phyloP scores from a whole-genome alignment of 208 protist species.

The Leishmania tropica region DNA sequence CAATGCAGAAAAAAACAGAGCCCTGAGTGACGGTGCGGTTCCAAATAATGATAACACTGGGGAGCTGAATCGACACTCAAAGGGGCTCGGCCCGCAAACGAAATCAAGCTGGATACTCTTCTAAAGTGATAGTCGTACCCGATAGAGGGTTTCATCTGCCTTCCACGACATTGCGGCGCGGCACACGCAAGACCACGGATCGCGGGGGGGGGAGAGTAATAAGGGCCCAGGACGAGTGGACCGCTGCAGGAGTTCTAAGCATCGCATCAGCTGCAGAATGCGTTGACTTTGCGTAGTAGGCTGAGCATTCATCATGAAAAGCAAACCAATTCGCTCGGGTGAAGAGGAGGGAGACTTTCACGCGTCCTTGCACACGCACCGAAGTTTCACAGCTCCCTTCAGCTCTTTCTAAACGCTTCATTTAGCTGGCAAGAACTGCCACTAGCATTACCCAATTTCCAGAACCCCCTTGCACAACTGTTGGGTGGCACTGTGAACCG shows the following conservation, averaged over 20 bases:
- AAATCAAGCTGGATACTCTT: background rate
- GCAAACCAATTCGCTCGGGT: background rate
- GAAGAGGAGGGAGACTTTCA: background rate
- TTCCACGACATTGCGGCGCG: background rate
- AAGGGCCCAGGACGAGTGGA: background rate
- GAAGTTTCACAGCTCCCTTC: no score
- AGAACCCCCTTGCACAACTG: background rate
- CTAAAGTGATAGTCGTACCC: background rate
- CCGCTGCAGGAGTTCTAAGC: background rate
- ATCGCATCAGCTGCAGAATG: background rate
- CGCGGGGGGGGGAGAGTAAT: background rate
- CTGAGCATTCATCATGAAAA: background rate
- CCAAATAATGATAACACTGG: background rate
- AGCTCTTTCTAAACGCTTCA: no score
- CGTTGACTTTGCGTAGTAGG: background rate
- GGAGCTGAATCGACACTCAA: background rate
- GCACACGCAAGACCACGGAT: background rate
- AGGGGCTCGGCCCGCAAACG: background rate
- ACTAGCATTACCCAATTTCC: background rate
- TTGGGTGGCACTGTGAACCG: no score
- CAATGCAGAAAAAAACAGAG: background rate
- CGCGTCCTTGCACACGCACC: background rate
- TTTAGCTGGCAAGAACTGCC: background rate
- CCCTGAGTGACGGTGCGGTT: background rate
- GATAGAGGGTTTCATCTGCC: background rate